Percentiles rank a stretch among this genome's conserved stretches.
phyloP scores from a whole-genome alignment of 2,329 filamentous ascomycete genomes.

The Paramyrothecium roridum region DNA sequence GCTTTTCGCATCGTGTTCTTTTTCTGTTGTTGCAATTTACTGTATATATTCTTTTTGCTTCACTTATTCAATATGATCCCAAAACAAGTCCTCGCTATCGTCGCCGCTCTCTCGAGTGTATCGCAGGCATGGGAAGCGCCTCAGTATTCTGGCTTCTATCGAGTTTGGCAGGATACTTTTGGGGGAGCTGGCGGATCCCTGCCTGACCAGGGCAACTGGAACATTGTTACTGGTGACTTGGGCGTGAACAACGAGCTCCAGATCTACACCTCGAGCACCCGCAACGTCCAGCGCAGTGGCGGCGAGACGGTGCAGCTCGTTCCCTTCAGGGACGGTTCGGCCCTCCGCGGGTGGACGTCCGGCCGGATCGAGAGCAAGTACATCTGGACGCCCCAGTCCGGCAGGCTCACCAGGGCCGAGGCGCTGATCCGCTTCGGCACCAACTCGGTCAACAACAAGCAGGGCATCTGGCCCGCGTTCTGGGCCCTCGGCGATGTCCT shows the following conservation, averaged over 20 bases:
- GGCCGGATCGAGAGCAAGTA: slow-evolving; percentile 46
- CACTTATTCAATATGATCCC: neutral
- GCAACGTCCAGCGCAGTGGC: slow-evolving; percentile 49
- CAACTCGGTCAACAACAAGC: slow-evolving; percentile 35
- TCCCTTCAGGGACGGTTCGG: slow-evolving; percentile 34
- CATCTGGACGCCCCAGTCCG: slow-evolving; percentile 38
- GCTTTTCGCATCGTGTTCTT: no score
- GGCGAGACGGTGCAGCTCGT: slow-evolving; percentile 47
- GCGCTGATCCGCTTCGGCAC: slow-evolving; percentile 43
- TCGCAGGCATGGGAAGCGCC: slow-evolving; percentile 34
- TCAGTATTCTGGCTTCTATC: slow-evolving; percentile 29
- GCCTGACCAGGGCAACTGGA: slow-evolving; percentile 35
- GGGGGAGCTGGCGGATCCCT: slow-evolving; percentile 26
- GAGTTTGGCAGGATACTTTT: slow-evolving; percentile 41
- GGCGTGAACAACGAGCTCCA: slow-evolving; percentile 49
- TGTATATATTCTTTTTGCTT: neutral
- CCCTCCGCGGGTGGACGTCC: slow-evolving; percentile 43
- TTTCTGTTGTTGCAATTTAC: neutral
- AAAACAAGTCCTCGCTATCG: neutral
- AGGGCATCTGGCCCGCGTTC: slow-evolving; percentile 32
- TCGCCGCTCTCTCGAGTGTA: neutral
- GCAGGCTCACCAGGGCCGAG: slow-evolving; percentile 41
- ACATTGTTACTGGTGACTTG: slow-evolving; percentile 33
- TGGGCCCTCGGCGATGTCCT: slow-evolving; percentile 18
- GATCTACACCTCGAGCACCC: slow-evolving; percentile 40